A percentile compares a stretch with the other conserved stretches of the same genome.
These are phyloP conservation scores for Laburnicola sp. DNA, from an alignment of 2,329 filamentous ascomycete species.

Conservation along the genomic window DNA sequence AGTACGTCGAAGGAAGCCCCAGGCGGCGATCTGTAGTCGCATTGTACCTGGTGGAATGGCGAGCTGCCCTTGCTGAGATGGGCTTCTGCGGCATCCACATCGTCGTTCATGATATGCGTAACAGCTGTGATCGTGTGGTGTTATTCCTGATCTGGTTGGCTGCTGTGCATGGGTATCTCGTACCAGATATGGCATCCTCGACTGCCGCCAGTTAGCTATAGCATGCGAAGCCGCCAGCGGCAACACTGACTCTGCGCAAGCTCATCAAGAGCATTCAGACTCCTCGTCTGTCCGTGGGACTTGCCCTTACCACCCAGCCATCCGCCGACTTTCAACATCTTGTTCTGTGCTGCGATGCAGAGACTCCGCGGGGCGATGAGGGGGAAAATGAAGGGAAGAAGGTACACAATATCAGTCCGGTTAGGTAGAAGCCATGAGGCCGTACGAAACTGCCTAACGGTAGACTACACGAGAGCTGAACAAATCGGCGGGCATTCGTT, in stretches of 20 bases:
- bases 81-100: constrained; percentile 80
- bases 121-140: constrained; percentile 55
- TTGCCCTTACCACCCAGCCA: constrained; percentile 44
- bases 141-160: constrained; percentile 21
- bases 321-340: constrained; percentile 43
- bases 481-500: neutral
- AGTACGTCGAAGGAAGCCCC: neutral
- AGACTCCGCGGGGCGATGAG: constrained; percentile 1
- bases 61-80: constrained; percentile 73
- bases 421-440: neutral
- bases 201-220: constrained; percentile 40
- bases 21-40: constrained; percentile 1
- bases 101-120: constrained; percentile 80
- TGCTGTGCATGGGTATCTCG: constrained; percentile 1
- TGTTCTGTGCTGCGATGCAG: neutral
- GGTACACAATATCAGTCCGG: neutral
- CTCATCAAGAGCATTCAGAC: constrained; percentile 61
- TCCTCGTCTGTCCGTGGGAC: constrained; percentile 53
- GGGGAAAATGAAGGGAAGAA: neutral
- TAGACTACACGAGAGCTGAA: neutral
- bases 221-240: neutral
- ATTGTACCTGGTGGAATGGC: constrained; percentile 74
- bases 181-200: constrained; percentile 54
- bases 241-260: constrained; percentile 55
- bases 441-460: neutral